Base-by-base conservation (phyloP, 345 rosid genomes). In the Linum tenue region DNA sequence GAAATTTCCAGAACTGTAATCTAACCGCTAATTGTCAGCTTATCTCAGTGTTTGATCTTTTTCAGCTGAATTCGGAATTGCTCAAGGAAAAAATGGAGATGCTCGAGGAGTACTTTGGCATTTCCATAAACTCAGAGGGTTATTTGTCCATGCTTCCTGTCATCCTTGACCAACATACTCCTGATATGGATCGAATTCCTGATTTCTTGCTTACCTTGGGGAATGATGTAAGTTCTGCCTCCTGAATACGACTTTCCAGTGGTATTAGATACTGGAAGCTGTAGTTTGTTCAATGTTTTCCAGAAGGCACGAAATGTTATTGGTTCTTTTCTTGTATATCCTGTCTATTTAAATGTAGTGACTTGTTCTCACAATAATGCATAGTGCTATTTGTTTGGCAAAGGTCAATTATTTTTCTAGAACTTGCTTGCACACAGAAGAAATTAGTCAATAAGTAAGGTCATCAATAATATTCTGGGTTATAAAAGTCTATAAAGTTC, bases 181-280 rank as follows among this genome's bases (percentile, higher is more conserved):
- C 96, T 60, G 97, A 90, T 76, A 90, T 94, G 99, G 99, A 94
- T 72, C 86, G 86, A 42, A 81, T 90, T 77, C 99, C 99, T 17
- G 99, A 88, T 70, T 85, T 94, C 76, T 73, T 83, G 60, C 91
- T 94, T 65, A 82, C 85, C 75, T 79, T 92, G 84, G 99, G 96
- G 69, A 92, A 92, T 76, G 97, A 92, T 78, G 99, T 87, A 86
- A 62, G 96, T 92, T 60, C 69, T 16, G 55, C 3, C 36, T 36
- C 36, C 61, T 51, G 37, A 60, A 62, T 59, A 43, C 56, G 58
- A 43, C 62, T 36, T 62, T 72, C 37, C 40, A 5, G 8, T 70
- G 42, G 57, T 59, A 53, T 14, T 22, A 60, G 58, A 17, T 64
- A 50, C 39, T 60, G 15, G 41, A 64, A 37, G 7, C n/a, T 43